A percentile compares a stretch with the other conserved stretches of the same genome.
Evolutionary conservation across 495 filamentous ascomycete species (phyloP).

Genomic region (Lindgomyces ingoldianus): DNA sequence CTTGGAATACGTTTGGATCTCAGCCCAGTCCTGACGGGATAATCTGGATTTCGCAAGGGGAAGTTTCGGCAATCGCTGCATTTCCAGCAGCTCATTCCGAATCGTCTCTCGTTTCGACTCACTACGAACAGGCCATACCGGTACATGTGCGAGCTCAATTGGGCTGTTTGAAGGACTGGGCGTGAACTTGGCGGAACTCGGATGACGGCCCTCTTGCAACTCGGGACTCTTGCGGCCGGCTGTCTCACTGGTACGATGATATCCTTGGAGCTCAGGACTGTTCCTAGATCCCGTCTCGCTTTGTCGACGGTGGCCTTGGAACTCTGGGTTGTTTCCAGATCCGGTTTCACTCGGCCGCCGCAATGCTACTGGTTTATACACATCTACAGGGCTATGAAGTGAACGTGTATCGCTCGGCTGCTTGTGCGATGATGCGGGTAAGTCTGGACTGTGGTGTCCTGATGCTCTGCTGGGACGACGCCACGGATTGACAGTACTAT

Average conservation of each 20-base stretch:
- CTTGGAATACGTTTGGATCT: conserved; percentile 20
- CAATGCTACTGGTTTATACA: background rate
- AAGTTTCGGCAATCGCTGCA: conserved; percentile 1
- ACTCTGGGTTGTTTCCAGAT: background rate
- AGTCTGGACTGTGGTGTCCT: background rate
- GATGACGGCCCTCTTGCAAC: background rate
- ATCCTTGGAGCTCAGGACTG: background rate
- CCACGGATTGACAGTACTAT: background rate
- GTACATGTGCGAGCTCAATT: background rate
- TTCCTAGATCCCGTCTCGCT: background rate
- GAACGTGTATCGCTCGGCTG: background rate
- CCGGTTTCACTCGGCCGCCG: background rate
- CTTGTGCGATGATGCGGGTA: background rate
- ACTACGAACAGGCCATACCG: background rate
- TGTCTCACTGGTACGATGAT: background rate
- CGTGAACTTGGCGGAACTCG: background rate
- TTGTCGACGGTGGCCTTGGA: background rate
- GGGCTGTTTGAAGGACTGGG: background rate
- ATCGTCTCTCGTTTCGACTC: background rate
- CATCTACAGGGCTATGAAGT: background rate
- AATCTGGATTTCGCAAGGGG: conserved; percentile 17
- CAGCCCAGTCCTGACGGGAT: conserved; percentile 27
- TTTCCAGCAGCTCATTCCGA: background rate
- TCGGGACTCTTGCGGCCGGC: background rate
- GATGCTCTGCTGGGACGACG: background rate